A percentile compares a stretch with the other conserved stretches of the same genome.
Conservation (phyloP, 129 eudicot genomes). For the Tagetes erecta region DNA sequence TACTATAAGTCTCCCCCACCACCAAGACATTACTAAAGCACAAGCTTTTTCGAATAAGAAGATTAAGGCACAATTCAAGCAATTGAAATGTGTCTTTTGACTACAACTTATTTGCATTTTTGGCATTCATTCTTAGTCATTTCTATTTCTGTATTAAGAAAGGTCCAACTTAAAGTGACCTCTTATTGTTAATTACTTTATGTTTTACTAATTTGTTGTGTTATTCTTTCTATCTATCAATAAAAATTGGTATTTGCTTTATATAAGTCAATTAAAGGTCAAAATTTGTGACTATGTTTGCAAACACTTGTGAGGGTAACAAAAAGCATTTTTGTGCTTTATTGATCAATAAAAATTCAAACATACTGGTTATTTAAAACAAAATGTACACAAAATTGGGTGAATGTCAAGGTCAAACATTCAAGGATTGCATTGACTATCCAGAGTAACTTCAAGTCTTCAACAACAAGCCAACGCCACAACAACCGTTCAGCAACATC, state of each 20-base stretch:
- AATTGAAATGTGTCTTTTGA: not conserved
- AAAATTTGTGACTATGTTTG: no score
- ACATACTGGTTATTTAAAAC: no score
- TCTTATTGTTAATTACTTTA: not conserved
- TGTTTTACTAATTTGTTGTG: not conserved
- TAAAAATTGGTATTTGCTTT: not conserved
- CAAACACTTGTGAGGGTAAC: no score
- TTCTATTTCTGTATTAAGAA: constrained; percentile 11
- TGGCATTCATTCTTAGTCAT: not conserved
- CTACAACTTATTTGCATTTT: not conserved
- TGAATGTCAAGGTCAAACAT: no score
- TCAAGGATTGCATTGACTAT: no score
- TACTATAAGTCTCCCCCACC: constrained; percentile 8
- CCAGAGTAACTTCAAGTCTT: no score
- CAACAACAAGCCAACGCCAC: no score
- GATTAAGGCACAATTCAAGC: not conserved
- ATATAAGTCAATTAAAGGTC: no score
- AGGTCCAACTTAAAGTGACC: not conserved
- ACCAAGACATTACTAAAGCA: constrained; percentile 14
- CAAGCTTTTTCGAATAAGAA: not conserved
- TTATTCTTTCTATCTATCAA: constrained; percentile 4
- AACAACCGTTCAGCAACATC: no score
- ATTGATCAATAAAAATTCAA: no score
- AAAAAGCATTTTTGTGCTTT: no score
- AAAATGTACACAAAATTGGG: no score